These are phyloP conservation scores for Ceratobasidium sp. DNA, from an alignment of 1,284 basidiomycete species.

Conservation along the genomic window DNA sequence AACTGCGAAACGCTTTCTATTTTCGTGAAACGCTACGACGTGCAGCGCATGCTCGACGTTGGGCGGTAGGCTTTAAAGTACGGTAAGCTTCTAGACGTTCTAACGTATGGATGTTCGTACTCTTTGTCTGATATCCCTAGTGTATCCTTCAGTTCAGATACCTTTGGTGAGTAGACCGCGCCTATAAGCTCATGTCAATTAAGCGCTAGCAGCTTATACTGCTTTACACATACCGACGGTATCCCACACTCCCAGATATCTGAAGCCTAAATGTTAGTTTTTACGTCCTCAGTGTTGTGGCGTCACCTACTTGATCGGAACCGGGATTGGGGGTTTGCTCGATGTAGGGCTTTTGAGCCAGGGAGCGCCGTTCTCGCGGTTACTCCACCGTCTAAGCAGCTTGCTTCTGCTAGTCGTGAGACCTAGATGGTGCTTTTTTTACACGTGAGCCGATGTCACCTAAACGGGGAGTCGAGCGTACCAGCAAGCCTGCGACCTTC, in stretches of 20 bases:
- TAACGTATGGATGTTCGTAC: slow-evolving; percentile 3
- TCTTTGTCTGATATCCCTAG: slow-evolving; percentile 13
- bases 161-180: slow-evolving; percentile 3
- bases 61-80: slow-evolving; percentile 20
- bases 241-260: slow-evolving; percentile 38
- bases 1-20: slow-evolving; percentile 26
- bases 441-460: background rate
- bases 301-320: slow-evolving; percentile 27
- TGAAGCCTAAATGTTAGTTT: background rate
- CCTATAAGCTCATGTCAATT: background rate
- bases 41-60: slow-evolving; percentile 39
- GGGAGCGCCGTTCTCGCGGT: slow-evolving; percentile 8
- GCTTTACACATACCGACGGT: slow-evolving; percentile 27
- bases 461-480: background rate
- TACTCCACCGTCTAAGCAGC: slow-evolving; percentile 23
- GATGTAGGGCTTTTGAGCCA: background rate
- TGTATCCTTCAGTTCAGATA: slow-evolving; percentile 14
- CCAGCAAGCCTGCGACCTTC: slow-evolving; percentile 46
- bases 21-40: slow-evolving; percentile 35
- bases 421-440: slow-evolving; percentile 17
- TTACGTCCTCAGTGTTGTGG: background rate
- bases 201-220: background rate
- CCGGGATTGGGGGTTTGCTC: background rate
- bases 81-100: background rate
- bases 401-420: slow-evolving; percentile 15